Evolutionary conservation across 2,329 filamentous ascomycete genomes (phyloP), one percentile per base, ranked within the genome.

Genomic region (Aspergillus nomiae): DNA sequence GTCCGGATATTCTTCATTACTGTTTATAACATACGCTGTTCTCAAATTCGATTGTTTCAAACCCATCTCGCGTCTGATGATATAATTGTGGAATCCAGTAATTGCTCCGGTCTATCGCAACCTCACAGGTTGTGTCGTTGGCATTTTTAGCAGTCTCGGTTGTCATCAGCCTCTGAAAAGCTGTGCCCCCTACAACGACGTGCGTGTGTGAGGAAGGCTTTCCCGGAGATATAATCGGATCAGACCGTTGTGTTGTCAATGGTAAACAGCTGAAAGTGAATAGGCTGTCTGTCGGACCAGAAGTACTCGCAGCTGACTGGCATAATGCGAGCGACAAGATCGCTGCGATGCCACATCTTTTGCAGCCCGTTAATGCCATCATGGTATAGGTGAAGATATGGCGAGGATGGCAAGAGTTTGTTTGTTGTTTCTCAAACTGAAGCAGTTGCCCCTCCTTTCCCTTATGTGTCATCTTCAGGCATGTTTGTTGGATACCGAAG

Each of bases 31-130:
- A 30, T 66, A 69, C 68, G 56, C 60, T 71, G 4, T 48, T 61
- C 45, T 67, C 59, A 56, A 64, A 61, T 43, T 69, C 61, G 21
- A 71, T 51, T 45, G 67, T 43, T 56, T 71, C 67, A 55, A 70
- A 36, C 6, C 65, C 67, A 56, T 66, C 59, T 6, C 30, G 21
- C 12, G 51, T 60, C 9, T 32, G 54, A 71, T 90, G 92, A 78
- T 89, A 94, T 6, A 94, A 79, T 43, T 83, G 82, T 1, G 91
- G 91, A 64, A 89, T 87, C 91, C 91, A 94, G 81, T 94, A 94
- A 77, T 90, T 90, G 68, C 86, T 90, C 74, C 87, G 82, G 78
- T 93, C 90, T 59, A 86, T 86, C 71, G 84, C 87, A 74, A 91
- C 82, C 65, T 84, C 84, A 76, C 91, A 90, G 45, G 88, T 91